These are phyloP conservation scores for Trichomonascaceae sp. DNA, from an alignment of 1,139 yeast species.

Conservation along the genomic window DNA sequence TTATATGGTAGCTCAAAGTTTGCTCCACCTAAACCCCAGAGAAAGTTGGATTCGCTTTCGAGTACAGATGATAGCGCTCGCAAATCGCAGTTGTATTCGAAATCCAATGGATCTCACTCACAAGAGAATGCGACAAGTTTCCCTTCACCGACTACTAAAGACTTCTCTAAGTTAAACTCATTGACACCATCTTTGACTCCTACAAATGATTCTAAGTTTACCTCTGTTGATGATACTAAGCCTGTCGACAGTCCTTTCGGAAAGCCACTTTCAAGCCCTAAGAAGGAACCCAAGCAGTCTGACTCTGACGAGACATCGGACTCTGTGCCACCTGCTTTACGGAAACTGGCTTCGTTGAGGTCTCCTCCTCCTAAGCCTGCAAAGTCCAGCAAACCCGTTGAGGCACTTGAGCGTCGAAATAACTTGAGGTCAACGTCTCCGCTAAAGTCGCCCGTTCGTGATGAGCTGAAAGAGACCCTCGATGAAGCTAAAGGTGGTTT, in stretches of 20 bases:
- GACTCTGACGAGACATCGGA: not conserved
- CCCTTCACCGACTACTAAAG: not conserved
- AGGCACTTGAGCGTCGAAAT: slow-evolving; percentile 23
- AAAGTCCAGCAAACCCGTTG: slow-evolving; percentile 6
- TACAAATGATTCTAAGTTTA: not conserved
- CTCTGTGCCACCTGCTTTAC: slow-evolving; percentile 3
- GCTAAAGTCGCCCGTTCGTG: slow-evolving; percentile 14
- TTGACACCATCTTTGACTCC: not conserved
- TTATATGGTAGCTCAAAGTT: not conserved
- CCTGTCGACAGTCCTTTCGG: not conserved
- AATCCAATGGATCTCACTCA: not conserved
- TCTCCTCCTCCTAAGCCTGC: slow-evolving; percentile 7
- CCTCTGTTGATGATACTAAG: not conserved
- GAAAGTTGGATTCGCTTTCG: not conserved
- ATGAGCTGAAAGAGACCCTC: slow-evolving; percentile 19
- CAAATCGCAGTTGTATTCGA: not conserved
- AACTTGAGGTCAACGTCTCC: slow-evolving; percentile 23
- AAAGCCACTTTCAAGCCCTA: not conserved
- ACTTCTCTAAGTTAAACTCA: not conserved
- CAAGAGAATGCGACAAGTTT: not conserved
- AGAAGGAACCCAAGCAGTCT: not conserved
- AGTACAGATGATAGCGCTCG: not conserved
- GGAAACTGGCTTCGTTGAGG: not conserved
- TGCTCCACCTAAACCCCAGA: not conserved
- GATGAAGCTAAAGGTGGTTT: slow-evolving; percentile 19